These are phyloP conservation scores for Coemansia nantahalensis DNA, from an alignment of 192 early-diverging fungal genomes.

Conservation along the genomic window DNA sequence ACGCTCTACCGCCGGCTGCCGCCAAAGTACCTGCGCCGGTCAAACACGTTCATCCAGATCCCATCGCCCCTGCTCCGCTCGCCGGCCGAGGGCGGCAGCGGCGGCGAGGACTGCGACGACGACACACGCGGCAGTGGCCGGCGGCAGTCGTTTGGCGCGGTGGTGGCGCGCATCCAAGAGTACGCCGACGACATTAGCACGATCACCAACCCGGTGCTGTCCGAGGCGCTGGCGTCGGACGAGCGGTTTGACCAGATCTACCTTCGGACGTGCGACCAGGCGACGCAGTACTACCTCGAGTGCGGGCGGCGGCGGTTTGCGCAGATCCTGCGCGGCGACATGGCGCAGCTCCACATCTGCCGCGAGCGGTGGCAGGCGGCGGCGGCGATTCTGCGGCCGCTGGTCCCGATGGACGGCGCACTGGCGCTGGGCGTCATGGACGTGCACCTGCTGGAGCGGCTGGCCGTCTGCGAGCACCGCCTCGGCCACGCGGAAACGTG, in stretches of 20 bases:
- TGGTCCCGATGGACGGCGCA: constrained; percentile 7
- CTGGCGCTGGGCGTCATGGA: constrained; percentile 12
- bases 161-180: not conserved
- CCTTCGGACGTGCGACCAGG: constrained; percentile 46
- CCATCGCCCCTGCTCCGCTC: constrained; percentile 7
- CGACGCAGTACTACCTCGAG: constrained; percentile 48
- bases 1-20: constrained; percentile 25
- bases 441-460: constrained; percentile 20
- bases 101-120: not conserved
- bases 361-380: constrained; percentile 38
- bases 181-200: not conserved
- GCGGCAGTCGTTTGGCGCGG: no score
- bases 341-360: constrained; percentile 37
- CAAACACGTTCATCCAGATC: constrained; percentile 12
- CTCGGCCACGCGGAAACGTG: constrained; percentile 16
- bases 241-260: constrained; percentile 52
- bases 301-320: constrained; percentile 43
- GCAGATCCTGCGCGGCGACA: constrained; percentile 37
- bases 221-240: constrained; percentile 37
- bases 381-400: constrained; percentile 20
- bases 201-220: constrained; percentile 47
- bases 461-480: constrained; percentile 33
- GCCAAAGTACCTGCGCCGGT: constrained; percentile 3
- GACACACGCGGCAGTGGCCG: not conserved
- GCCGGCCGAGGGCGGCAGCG: not conserved